Percentiles rank a stretch among this genome's conserved stretches.
Evolutionary conservation across 2,329 filamentous ascomycete genomes (phyloP).

Genomic region (Gliomastix tumulicola): DNA sequence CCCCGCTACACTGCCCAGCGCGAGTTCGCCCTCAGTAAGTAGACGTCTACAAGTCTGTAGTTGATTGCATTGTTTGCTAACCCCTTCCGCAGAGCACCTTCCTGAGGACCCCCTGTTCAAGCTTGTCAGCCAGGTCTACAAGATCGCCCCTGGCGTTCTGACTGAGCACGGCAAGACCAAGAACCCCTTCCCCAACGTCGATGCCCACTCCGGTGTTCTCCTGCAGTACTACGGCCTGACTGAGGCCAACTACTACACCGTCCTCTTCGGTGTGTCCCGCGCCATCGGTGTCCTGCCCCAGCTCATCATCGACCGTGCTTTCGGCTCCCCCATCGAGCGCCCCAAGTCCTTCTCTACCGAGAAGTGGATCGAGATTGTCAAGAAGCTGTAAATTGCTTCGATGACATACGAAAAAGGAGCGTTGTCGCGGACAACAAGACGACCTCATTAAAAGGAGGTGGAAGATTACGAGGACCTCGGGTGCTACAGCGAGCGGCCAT

Average conservation of each 20-base stretch:
- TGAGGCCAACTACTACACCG: conserved; percentile 99
- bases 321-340: conserved; percentile 94
- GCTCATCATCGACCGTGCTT: conserved; percentile 98
- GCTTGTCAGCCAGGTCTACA: conserved; percentile 99
- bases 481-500: too few species aligned
- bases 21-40: conserved; percentile 72
- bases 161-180: conserved; percentile 99
- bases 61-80: conserved; percentile 14
- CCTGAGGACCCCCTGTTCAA: conserved; percentile 99
- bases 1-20: conserved; percentile 98
- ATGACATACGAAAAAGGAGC: not conserved
- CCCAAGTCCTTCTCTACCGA: conserved; percentile 99
- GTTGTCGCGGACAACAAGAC: too few species aligned
- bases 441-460: too few species aligned
- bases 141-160: conserved; percentile 95
- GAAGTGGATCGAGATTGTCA: conserved; percentile 89
- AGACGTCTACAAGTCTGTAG: not conserved
- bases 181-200: conserved; percentile 99
- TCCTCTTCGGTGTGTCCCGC: conserved; percentile 97
- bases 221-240: conserved; percentile 99
- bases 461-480: too few species aligned
- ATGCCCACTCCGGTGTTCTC: conserved; percentile 97
- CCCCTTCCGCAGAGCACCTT: conserved; percentile 56
- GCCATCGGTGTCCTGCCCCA: conserved; percentile 98
- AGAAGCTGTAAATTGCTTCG: conserved; percentile 67